These are phyloP conservation scores for Capronia americana DNA, from an alignment of 2,329 filamentous ascomycete species.

Conservation along the genomic window DNA sequence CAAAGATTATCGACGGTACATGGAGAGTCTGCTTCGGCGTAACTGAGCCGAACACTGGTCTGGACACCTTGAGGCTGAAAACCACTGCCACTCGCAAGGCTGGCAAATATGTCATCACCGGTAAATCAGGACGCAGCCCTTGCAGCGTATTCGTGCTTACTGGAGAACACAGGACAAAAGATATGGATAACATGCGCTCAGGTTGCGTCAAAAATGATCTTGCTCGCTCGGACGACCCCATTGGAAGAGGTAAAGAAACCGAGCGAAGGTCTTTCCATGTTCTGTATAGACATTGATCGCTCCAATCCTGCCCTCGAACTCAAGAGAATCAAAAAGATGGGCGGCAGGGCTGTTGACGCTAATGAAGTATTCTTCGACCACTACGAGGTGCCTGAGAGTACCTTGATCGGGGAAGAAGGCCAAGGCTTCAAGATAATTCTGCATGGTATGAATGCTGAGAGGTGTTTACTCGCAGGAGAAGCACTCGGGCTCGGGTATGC, in stretches of 20 bases:
- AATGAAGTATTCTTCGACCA: conserved; percentile 89
- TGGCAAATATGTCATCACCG: conserved; percentile 65
- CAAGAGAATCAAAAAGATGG: conserved; percentile 82
- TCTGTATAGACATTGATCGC: conserved; percentile 76
- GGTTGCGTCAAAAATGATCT: conserved; percentile 81
- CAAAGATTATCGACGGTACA: conserved; percentile 73
- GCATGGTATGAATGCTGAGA: conserved; percentile 80
- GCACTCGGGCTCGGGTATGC: conserved; percentile 81
- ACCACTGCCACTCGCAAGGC: conserved; percentile 69
- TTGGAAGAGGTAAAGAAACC: conserved; percentile 71
- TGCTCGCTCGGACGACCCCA: conserved; percentile 77
- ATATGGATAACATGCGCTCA: conserved; percentile 90
- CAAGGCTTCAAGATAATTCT: conserved; percentile 80
- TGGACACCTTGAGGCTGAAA: conserved; percentile 75
- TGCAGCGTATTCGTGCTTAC: conserved; percentile 5
- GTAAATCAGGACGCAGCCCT: conserved; percentile 9
- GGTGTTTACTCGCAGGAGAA: conserved; percentile 77
- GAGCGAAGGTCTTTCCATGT: conserved; percentile 77
- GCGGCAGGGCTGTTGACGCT: conserved; percentile 78
- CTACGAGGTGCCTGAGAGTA: conserved; percentile 69
- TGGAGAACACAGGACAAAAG: conserved; percentile 63
- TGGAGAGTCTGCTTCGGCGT: conserved; percentile 81
- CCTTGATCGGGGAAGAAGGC: conserved; percentile 73
- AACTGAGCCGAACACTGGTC: conserved; percentile 80
- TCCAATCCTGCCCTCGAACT: conserved; percentile 67